Evolutionary conservation across 108 stramenopile genomes (phyloP), one percentile per base, ranked within the genome.

Genomic region (Cyclotella cryptica): DNA sequence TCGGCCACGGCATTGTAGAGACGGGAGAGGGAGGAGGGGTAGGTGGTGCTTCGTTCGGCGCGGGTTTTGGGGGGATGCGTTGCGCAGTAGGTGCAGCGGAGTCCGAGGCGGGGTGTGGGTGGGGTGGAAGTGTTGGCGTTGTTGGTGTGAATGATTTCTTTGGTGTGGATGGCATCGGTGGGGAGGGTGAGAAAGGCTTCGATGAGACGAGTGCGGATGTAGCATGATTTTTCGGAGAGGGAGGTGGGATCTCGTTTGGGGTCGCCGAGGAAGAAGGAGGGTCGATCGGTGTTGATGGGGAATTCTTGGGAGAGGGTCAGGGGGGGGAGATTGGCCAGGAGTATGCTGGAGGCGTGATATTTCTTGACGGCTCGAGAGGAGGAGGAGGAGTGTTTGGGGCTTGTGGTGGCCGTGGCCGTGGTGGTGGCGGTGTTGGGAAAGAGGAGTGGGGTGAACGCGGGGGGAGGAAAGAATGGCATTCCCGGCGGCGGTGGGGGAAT

Each of bases 81-180:
- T 4, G 39, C 61, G 61, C 61, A 62, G 35, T 62, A 62, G 18
- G 39, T 30, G 61, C 61, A 62, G 14, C 61, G 61, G 14, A 62
- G 61, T 15, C 61, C 61, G 12, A 62, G 29, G 28, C 40, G 30
- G n/a, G 17, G 14, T 1, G 19, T 9, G 17, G 29, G 27, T 10
- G 27, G 7, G 8, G 26, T 60, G 8, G 59, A 30, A n/a, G n/a
- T n/a, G n/a, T n/a, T n/a, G n/a, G n/a, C n/a, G n/a, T n/a, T n/a
- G n/a, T n/a, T n/a, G n/a, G n/a, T n/a, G n/a, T n/a, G n/a, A n/a
- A n/a, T n/a, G 26, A 11, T 12, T 3, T 60, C 18, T 7, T 54
- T 54, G n/a, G n/a, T 19, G 14, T 54, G 14, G 6, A 54, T n/a
- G 19, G 14, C 53, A 12, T 57, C 55, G 22, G 55, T 6, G n/a